These are phyloP conservation scores for Cystobasidium pallidum DNA, from an alignment of 1,284 basidiomycete genomes.

Conservation along the genomic window DNA sequence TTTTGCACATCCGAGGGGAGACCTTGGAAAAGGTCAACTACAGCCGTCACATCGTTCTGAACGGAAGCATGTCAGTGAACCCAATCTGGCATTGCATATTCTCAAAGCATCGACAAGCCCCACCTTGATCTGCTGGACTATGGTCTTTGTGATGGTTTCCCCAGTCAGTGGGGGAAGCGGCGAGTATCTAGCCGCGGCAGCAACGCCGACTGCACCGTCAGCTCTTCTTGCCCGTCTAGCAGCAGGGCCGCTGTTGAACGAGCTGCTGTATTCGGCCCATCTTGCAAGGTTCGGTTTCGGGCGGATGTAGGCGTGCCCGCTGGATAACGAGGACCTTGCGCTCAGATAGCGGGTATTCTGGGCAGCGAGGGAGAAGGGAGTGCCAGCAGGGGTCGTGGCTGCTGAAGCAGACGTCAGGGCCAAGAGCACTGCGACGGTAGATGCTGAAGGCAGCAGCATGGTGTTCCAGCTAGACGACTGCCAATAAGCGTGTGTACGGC, in stretches of 20 bases:
- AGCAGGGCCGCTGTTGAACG: not conserved
- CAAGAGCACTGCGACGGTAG: not conserved
- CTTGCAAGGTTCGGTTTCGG: conserved; percentile 23
- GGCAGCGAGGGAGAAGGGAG: not conserved
- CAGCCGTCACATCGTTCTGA: conserved; percentile 31
- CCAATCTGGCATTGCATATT: not conserved
- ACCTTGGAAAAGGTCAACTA: conserved; percentile 26
- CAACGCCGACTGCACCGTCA: not conserved
- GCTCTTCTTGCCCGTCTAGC: conserved; percentile 1
- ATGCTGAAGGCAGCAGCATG: not conserved
- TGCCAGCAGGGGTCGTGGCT: not conserved
- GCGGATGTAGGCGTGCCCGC: not conserved
- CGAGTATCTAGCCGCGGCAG: conserved; percentile 3
- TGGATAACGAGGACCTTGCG: not conserved
- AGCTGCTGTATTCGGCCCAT: conserved; percentile 31
- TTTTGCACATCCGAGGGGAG: conserved; percentile 31
- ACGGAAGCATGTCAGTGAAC: not conserved
- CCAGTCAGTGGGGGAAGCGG: conserved; percentile 30
- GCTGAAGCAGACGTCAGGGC: not conserved
- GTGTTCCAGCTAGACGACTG: not conserved
- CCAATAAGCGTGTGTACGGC: too few species aligned
- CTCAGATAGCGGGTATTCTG: not conserved
- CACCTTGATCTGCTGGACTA: conserved; percentile 44
- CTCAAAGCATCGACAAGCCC: not conserved
- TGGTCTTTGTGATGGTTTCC: conserved; percentile 26